Evolutionary conservation across 371 early-diverging fungal genomes (phyloP).

Genomic region (Rhizopus stolonifer): DNA sequence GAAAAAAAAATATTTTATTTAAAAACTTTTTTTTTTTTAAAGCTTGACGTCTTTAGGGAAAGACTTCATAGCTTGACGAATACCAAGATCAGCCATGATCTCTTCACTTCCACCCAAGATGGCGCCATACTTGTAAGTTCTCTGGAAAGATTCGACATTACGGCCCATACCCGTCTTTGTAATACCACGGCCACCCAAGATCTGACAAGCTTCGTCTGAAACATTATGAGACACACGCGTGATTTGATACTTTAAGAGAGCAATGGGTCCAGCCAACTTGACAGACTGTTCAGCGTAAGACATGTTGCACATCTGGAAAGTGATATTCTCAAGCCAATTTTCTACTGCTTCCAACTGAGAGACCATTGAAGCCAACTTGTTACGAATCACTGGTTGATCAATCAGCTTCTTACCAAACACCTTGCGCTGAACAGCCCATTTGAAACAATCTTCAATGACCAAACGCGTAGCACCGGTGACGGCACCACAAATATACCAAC

Average conservation of each 20-base stretch:
- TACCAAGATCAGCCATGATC: slow-evolving; percentile 53
- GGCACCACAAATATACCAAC: slow-evolving; percentile 78
- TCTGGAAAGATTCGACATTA: slow-evolving; percentile 54
- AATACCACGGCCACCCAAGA: slow-evolving; percentile 70
- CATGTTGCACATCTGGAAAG: slow-evolving; percentile 69
- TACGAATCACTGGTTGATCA: slow-evolving; percentile 63
- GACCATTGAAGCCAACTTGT: slow-evolving; percentile 67
- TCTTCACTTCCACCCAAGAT: slow-evolving; percentile 87
- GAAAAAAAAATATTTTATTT: background rate
- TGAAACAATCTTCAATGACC: slow-evolving; percentile 80
- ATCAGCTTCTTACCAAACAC: slow-evolving; percentile 80
- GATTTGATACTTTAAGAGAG: slow-evolving; percentile 57
- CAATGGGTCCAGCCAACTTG: slow-evolving; percentile 70
- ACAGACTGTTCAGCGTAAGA: slow-evolving; percentile 56
- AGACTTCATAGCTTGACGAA: slow-evolving; percentile 46
- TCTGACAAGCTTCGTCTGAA: slow-evolving; percentile 66
- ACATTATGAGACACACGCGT: slow-evolving; percentile 61
- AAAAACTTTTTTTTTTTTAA: slow-evolving; percentile 6
- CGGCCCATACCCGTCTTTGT: slow-evolving; percentile 68
- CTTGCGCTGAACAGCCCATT: slow-evolving; percentile 84
- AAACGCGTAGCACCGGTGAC: slow-evolving; percentile 77
- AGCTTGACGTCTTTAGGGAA: slow-evolving; percentile 33
- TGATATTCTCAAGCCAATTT: slow-evolving; percentile 63
- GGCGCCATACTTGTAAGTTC: slow-evolving; percentile 60
- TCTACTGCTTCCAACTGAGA: slow-evolving; percentile 58